Evolutionary conservation across 2,329 filamentous ascomycete species (phyloP).

Genomic region (Alternaria viburni): DNA sequence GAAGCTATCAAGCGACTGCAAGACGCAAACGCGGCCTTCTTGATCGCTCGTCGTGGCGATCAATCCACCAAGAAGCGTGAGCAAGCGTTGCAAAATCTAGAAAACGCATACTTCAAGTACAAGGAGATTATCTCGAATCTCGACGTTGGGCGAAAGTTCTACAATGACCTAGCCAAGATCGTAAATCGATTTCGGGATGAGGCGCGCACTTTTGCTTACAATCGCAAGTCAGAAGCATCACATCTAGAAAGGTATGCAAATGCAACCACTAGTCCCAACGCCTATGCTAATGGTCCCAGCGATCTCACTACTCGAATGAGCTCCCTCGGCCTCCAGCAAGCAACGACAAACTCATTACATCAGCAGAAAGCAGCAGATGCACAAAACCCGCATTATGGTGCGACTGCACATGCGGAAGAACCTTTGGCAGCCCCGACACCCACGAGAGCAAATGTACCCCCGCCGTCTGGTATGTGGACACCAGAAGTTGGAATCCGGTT

Average conservation of each 20-base stretch:
- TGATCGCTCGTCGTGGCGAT: slow-evolving; percentile 72
- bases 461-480: slow-evolving; percentile 70
- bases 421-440: slow-evolving; percentile 60
- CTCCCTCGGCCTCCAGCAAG: slow-evolving; percentile 59
- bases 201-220: slow-evolving; percentile 76
- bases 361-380: slow-evolving; percentile 57
- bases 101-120: slow-evolving; percentile 93
- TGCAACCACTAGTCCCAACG: not conserved
- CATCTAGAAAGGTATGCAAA: slow-evolving; percentile 73
- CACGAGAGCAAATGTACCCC: slow-evolving; percentile 46
- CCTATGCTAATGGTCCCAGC: slow-evolving; percentile 39
- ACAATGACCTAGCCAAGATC: slow-evolving; percentile 92
- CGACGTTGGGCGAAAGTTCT: slow-evolving; percentile 91
- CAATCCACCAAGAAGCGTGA: slow-evolving; percentile 76
- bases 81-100: slow-evolving; percentile 82
- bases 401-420: slow-evolving; percentile 53
- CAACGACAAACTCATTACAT: slow-evolving; percentile 50
- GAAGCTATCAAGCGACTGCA: slow-evolving; percentile 71
- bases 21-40: slow-evolving; percentile 79
- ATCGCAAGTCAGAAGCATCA: slow-evolving; percentile 80
- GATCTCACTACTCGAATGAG: slow-evolving; percentile 68
- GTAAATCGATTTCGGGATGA: slow-evolving; percentile 85
- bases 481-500: slow-evolving; percentile 85
- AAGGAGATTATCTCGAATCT: slow-evolving; percentile 94
- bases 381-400: slow-evolving; percentile 66